These are phyloP conservation scores for Stemphylium lycopersici DNA, from an alignment of 2,329 filamentous ascomycete genomes.

Conservation along the genomic window DNA sequence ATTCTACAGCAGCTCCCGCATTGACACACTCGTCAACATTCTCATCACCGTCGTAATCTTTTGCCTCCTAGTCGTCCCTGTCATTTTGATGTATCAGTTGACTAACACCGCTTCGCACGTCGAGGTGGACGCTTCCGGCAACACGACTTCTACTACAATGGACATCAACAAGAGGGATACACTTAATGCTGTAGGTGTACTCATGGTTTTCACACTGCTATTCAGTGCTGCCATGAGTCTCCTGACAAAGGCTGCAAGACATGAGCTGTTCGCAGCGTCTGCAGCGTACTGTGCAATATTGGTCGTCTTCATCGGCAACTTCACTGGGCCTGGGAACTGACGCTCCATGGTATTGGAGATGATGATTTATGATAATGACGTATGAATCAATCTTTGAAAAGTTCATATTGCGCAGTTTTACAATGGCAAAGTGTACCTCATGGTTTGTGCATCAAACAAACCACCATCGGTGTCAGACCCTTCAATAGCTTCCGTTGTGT, in stretches of 20 bases:
- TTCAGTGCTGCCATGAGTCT: conserved; percentile 48
- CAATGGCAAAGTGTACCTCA: too few species aligned
- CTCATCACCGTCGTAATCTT: conserved; percentile 54
- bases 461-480: too few species aligned
- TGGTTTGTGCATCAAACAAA: too few species aligned
- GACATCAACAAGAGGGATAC: conserved; percentile 35
- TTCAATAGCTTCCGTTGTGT: too few species aligned
- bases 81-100: conserved; percentile 50
- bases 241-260: conserved; percentile 44
- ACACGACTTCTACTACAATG: neutral
- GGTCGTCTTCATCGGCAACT: conserved; percentile 50
- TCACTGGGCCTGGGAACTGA: conserved; percentile 43
- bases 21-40: conserved; percentile 50
- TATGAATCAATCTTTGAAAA: too few species aligned
- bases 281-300: conserved; percentile 50
- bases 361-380: neutral
- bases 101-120: conserved; percentile 27
- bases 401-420: too few species aligned
- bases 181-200: conserved; percentile 50
- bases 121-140: neutral
- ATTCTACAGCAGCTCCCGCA: conserved; percentile 46
- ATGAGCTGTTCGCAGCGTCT: conserved; percentile 49
- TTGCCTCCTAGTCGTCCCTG: conserved; percentile 50
- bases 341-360: neutral
- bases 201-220: conserved; percentile 51